Percentiles rank a stretch among this genome's conserved stretches.
phyloP scores from a whole-genome alignment of 208 protist species.

The Leishmania tarentolae region DNA sequence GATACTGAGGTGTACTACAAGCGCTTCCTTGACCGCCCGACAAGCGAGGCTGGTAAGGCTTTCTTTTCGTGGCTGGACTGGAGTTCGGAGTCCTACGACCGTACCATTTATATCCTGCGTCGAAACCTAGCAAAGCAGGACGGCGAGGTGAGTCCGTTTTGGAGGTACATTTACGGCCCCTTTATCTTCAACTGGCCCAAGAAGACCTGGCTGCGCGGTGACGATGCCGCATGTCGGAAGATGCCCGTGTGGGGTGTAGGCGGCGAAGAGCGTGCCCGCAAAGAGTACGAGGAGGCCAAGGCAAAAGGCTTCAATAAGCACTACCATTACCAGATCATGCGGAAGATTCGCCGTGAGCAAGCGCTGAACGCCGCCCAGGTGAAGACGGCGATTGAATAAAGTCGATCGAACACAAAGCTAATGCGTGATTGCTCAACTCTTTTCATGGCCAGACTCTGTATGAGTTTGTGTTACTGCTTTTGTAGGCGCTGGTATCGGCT shows the following conservation, averaged over 20 bases:
- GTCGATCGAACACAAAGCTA: neutral
- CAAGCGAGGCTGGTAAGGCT: slow-evolving; percentile 80
- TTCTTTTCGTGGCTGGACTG: slow-evolving; percentile 92
- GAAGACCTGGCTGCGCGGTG: slow-evolving; percentile 86
- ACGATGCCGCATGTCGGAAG: slow-evolving; percentile 73
- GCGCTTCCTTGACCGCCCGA: slow-evolving; percentile 86
- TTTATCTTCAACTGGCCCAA: slow-evolving; percentile 93
- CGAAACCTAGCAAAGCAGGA: slow-evolving; percentile 73
- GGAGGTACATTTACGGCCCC: slow-evolving; percentile 86
- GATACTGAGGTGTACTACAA: slow-evolving; percentile 88
- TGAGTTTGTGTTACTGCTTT: neutral
- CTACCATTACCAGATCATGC: slow-evolving; percentile 93
- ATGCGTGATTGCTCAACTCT: neutral
- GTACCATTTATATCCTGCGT: slow-evolving; percentile 78
- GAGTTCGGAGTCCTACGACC: slow-evolving; percentile 86
- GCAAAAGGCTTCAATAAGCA: slow-evolving; percentile 85
- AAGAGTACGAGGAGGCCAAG: slow-evolving; percentile 78
- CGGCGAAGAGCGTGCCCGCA: slow-evolving; percentile 77
- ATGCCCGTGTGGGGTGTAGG: slow-evolving; percentile 84
- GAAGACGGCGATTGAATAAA: slow-evolving; percentile 21
- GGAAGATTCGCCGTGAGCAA: slow-evolving; percentile 87
- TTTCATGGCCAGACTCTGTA: neutral
- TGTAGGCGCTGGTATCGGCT: neutral
- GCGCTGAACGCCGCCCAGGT: slow-evolving; percentile 49
- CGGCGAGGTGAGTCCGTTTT: slow-evolving; percentile 70